A percentile compares a stretch with the other conserved stretches of the same genome.
Evolutionary conservation across 1,284 basidiomycete species (phyloP).

Genomic region (Naganishia sp.): DNA sequence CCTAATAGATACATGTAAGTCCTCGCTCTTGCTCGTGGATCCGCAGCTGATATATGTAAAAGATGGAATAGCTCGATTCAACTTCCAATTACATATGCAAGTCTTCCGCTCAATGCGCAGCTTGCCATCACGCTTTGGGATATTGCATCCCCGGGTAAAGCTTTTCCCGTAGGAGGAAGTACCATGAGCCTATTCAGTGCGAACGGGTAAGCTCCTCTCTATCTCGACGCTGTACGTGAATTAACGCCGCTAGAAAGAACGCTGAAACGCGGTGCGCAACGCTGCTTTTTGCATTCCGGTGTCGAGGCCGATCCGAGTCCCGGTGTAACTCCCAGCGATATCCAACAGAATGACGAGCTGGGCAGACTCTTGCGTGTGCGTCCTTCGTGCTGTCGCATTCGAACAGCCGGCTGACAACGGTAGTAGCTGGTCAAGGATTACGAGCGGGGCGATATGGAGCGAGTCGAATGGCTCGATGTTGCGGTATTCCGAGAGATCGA

Average conservation of each 20-base stretch:
- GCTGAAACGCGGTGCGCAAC: conserved; percentile 84
- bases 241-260: conserved; percentile 62
- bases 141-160: conserved; percentile 73
- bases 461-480: conserved; percentile 94
- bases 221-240: neutral
- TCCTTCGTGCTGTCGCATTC: conserved; percentile 8
- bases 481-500: conserved; percentile 91
- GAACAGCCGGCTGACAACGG: neutral
- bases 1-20: conserved; percentile 69
- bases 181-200: conserved; percentile 87
- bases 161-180: conserved; percentile 80
- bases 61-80: conserved; percentile 97
- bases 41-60: conserved; percentile 23
- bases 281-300: conserved; percentile 79
- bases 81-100: conserved; percentile 85
- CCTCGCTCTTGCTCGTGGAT: neutral
- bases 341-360: conserved; percentile 81
- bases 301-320: conserved; percentile 82
- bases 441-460: conserved; percentile 88
- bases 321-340: conserved; percentile 81
- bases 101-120: conserved; percentile 82
- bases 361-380: conserved; percentile 85
- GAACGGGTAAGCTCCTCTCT: conserved; percentile 66
- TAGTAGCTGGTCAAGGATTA: conserved; percentile 89
- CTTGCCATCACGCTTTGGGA: conserved; percentile 95